These are phyloP conservation scores for Cyberlindnera maclurae DNA, from an alignment of 805 yeast species.

Conservation along the genomic window DNA sequence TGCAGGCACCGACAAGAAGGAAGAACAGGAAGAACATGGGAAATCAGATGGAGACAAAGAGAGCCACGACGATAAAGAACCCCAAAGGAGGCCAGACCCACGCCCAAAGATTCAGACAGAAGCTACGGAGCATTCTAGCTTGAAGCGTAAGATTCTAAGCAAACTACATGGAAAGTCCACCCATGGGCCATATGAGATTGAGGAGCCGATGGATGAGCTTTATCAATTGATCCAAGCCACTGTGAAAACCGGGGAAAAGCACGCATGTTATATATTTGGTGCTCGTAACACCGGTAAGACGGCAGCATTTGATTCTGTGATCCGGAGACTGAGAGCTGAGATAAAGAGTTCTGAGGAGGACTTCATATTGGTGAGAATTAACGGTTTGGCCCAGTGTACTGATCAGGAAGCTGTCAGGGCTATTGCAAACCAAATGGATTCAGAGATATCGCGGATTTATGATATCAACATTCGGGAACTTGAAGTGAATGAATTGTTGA, in stretches of 20 bases:
- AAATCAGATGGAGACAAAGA: too few relatives aligned
- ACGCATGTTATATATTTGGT: slow-evolving; percentile 75
- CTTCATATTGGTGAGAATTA: slow-evolving; percentile 56
- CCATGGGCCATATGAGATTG: slow-evolving; percentile 29
- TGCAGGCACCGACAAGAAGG: too few relatives aligned
- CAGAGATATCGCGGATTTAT: slow-evolving; percentile 29
- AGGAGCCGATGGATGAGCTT: slow-evolving; percentile 38
- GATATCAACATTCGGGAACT: slow-evolving; percentile 19
- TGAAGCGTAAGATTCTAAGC: slow-evolving; percentile 2
- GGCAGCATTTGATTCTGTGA: slow-evolving; percentile 48
- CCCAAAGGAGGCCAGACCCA: too few relatives aligned
- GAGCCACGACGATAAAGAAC: too few relatives aligned
- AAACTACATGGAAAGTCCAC: slow-evolving; percentile 9
- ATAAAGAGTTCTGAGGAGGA: slow-evolving; percentile 27
- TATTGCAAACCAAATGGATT: slow-evolving; percentile 77
- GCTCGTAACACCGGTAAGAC: slow-evolving; percentile 78
- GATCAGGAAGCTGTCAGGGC: slow-evolving; percentile 78
- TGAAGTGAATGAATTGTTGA: slow-evolving; percentile 29
- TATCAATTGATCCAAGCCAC: slow-evolving; percentile 56
- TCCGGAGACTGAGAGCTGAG: slow-evolving; percentile 29
- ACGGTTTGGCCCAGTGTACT: slow-evolving; percentile 66
- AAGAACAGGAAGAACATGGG: too few relatives aligned
- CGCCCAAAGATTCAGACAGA: too few relatives aligned
- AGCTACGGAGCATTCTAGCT: neutral
- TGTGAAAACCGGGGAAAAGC: slow-evolving; percentile 63